Evolutionary conservation across 2,329 filamentous ascomycete species (phyloP), one percentile per base, ranked within the genome.

Genomic region (Talaromyces sp.): DNA sequence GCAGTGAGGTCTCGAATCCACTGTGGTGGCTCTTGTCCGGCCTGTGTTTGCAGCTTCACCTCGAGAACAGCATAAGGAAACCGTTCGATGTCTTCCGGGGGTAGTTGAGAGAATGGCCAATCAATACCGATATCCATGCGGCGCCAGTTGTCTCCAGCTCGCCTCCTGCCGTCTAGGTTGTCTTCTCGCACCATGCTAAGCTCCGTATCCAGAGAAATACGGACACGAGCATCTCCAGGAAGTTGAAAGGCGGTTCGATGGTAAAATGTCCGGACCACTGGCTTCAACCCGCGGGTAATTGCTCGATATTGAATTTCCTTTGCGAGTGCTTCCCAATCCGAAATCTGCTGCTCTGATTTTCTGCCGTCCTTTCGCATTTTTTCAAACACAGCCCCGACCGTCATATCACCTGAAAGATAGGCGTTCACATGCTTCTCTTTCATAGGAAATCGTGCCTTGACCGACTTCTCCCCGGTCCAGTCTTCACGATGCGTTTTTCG

Each of bases 401-500:
- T 90, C 71, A 96, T 83, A 68, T 92, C 87, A 58, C 95, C 95
- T 56, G 83, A 83, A 76, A 99, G 80, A 73, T 93, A 99, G 14
- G 91, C 84, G 71, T 98, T 98, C 71, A 99, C 89, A 64, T 97
- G 90, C 83, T 99, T 99, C 79, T 99, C 95, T 80, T 99, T 98
- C 65, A 95, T 82, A 9, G 90, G 84, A 71, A 99, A 99, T 50
- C 95, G 89, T 50, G 95, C 93, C 80, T 99, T 99, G 78, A 99
- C 95, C 1, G 93, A 98, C 79, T 98, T 96, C 75, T 99, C 95
- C 61, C 95, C 95, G 0, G 95, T 99, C 95, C 95, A 99, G 75
- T 99, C 95, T 76, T 99, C 95, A 43, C 95, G 89, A 79, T 99
- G 95, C 0, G 95, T 99, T 79, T 99, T 99, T 64, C 95, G 86